Base-by-base conservation (phyloP, 2,329 filamentous ascomycete genomes). In the Neofusicoccum parvum region DNA sequence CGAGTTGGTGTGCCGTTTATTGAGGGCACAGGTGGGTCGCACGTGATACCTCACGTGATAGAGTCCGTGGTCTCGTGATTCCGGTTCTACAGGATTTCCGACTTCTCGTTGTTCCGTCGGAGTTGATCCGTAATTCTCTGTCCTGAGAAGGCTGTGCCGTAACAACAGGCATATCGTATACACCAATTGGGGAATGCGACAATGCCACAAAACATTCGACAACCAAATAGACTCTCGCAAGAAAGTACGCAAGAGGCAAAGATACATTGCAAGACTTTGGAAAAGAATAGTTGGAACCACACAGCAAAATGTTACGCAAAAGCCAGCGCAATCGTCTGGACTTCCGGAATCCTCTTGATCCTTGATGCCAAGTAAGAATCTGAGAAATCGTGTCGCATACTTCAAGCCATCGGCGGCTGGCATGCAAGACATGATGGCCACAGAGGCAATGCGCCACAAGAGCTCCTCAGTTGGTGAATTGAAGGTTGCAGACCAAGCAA, bases 401-500 rank as follows among this genome's bases (percentile, higher is more conserved):
- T 9, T 10, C 2, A 27, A 14, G 27, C 6, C 6, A 36, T 51
- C 49, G 12, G 17, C 20, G 11, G 36, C 49, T 7, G 32, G 32
- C 10, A 27, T 6, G 1, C 14, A 51, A 15, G 49, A 12, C 5
- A 51, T 36, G 49, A 51, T 51, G 1, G 3, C 7, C 14, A 51
- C 12, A 4, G 49, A 34, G 1, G 56, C 46, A 10, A 39, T 20
- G 11, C 58, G 54, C 71, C 71, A 73, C 0, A 70, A 12, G 39
- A 67, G 39, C 12, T 46, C 53, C 46, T 72, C 62, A 0, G 51
- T 12, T 0, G 11, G 6, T 1, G 66, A 67, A 4, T 46, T 34
- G 39, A 73, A 73, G 1, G 67, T 68, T 0, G 69, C 72, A 41
- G 69, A 66, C 73, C 71, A 73, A 5, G 70, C 70, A 15, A 69